phyloP scores from a whole-genome alignment of 2,329 filamentous ascomycete species.

The Scolecobasidium constrictum region DNA sequence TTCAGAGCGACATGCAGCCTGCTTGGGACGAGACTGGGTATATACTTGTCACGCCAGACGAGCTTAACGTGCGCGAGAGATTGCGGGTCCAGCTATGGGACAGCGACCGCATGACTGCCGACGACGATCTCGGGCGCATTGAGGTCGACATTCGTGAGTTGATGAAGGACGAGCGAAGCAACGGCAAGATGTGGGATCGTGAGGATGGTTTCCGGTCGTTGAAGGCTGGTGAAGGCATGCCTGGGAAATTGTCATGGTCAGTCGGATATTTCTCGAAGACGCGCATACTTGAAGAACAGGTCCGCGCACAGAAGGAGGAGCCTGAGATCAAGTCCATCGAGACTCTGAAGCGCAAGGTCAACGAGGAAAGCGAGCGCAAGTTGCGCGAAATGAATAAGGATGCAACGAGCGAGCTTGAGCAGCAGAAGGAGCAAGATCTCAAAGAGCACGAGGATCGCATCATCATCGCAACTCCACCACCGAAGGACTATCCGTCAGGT shows the following conservation, averaged over 20 bases:
- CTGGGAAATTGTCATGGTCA: constrained; percentile 57
- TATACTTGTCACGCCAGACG: constrained; percentile 58
- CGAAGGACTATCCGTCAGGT: constrained; percentile 50
- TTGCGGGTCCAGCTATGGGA: constrained; percentile 66
- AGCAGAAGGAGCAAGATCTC: constrained; percentile 58
- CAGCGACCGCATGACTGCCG: constrained; percentile 59
- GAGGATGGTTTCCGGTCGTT: constrained; percentile 56
- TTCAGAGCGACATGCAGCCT: constrained; percentile 55
- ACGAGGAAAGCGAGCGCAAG: constrained; percentile 44
- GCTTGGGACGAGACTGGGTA: constrained; percentile 61
- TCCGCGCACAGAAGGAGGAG: constrained; percentile 50
- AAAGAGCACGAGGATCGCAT: constrained; percentile 47
- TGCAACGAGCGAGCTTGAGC: constrained; percentile 51
- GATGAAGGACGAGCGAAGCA: constrained; percentile 48
- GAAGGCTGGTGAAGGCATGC: constrained; percentile 56
- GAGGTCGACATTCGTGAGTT: constrained; percentile 56
- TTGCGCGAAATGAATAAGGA: constrained; percentile 53
- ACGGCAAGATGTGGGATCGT: constrained; percentile 51
- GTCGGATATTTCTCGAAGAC: constrained; percentile 63
- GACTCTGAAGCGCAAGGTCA: constrained; percentile 48
- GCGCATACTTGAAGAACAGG: constrained; percentile 50
- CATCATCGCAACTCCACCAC: constrained; percentile 57
- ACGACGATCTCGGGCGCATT: constrained; percentile 64
- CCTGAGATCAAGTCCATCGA: constrained; percentile 45
- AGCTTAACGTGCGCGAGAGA: constrained; percentile 61